Evolutionary conservation across 2,329 filamentous ascomycete species (phyloP).

Genomic region (Cordyceps pruinosa): DNA sequence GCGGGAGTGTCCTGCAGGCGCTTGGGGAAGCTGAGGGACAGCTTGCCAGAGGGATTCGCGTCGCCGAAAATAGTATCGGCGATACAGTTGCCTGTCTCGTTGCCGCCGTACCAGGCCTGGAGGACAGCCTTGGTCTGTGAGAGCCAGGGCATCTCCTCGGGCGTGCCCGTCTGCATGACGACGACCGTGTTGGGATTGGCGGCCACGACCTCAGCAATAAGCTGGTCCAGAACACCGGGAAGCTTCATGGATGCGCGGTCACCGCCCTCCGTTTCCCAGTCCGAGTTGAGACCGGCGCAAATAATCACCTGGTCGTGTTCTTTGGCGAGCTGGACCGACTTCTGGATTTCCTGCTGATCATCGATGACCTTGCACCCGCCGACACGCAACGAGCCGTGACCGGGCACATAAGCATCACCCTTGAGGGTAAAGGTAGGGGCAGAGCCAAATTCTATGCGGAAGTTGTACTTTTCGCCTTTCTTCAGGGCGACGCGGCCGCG

Average conservation of each 20-base stretch:
- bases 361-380: slow-evolving; percentile 54
- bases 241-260: slow-evolving; percentile 75
- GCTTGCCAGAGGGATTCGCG: slow-evolving; percentile 66
- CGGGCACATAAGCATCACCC: slow-evolving; percentile 44
- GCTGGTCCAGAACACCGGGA: slow-evolving; percentile 62
- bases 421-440: slow-evolving; percentile 50
- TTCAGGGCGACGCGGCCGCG: slow-evolving; percentile 50
- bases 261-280: slow-evolving; percentile 74
- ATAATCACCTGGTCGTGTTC: slow-evolving; percentile 71
- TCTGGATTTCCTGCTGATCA: slow-evolving; percentile 51
- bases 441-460: slow-evolving; percentile 54
- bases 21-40: slow-evolving; percentile 66
- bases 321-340: slow-evolving; percentile 61
- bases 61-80: slow-evolving; percentile 71
- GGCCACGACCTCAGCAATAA: slow-evolving; percentile 59
- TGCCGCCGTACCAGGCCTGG: slow-evolving; percentile 83
- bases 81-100: slow-evolving; percentile 76
- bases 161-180: slow-evolving; percentile 72
- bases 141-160: slow-evolving; percentile 65
- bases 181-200: slow-evolving; percentile 65
- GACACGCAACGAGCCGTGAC: slow-evolving; percentile 54
- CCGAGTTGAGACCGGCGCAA: slow-evolving; percentile 69
- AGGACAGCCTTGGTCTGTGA: slow-evolving; percentile 50
- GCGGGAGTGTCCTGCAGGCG: slow-evolving; percentile 64
- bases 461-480: slow-evolving; percentile 51